These are phyloP conservation scores for Fusarium sp. DNA, from an alignment of 2,329 filamentous ascomycete genomes.

Conservation along the genomic window DNA sequence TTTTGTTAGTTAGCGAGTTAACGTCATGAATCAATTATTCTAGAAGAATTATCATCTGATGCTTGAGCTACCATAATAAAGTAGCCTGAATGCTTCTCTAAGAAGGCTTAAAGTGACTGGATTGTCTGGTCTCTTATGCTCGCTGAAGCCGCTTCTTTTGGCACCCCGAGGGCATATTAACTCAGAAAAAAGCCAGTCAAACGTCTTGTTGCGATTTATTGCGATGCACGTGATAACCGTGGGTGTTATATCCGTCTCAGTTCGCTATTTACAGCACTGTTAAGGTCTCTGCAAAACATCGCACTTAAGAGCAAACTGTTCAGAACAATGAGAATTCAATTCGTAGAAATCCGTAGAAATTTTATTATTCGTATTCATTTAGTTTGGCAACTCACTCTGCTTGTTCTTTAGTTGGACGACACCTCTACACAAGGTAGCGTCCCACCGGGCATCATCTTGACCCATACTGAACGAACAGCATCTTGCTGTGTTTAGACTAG, in stretches of 20 bases:
- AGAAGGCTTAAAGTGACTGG: too few relatives aligned
- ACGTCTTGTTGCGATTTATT: not conserved
- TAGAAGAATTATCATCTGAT: not conserved
- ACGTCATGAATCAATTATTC: not conserved
- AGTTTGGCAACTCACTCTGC: fast-evolving
- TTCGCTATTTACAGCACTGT: not conserved
- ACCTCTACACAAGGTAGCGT: not conserved
- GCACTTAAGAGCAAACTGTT: fast-evolving
- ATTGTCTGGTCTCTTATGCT: too few relatives aligned
- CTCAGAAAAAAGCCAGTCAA: too few relatives aligned
- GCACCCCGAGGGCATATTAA: too few relatives aligned
- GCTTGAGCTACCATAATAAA: too few relatives aligned
- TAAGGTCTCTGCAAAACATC: fast-evolving
- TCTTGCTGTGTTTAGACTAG: not conserved
- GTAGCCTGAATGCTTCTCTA: too few relatives aligned
- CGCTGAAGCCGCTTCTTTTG: too few relatives aligned
- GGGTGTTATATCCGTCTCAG: not conserved
- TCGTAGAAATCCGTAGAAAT: not conserved
- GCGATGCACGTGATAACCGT: not conserved
- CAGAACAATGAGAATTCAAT: not conserved
- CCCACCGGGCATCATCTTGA: not conserved
- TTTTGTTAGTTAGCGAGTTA: not conserved
- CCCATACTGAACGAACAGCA: not conserved
- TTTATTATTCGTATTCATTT: not conserved
- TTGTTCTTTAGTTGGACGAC: too few relatives aligned